phyloP scores from a whole-genome alignment of 2,329 filamentous ascomycete genomes.

The Boeremia lycopersici region DNA sequence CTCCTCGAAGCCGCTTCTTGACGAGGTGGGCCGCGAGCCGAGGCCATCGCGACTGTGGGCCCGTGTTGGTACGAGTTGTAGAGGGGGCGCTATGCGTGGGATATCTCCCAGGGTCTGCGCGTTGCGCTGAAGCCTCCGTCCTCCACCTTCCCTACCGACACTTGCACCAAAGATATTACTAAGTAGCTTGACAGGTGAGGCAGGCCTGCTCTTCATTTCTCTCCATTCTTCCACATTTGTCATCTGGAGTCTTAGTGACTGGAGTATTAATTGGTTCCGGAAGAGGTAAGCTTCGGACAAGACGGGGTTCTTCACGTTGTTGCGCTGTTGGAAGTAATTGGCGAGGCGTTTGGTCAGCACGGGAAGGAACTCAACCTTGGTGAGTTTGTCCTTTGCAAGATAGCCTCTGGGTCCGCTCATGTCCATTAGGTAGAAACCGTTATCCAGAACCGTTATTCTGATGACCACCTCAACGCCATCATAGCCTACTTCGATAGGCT shows the following conservation, averaged over 20 bases:
- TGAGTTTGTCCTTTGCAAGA: constrained; percentile 75
- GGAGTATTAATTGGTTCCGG: constrained; percentile 78
- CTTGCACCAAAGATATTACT: constrained; percentile 77
- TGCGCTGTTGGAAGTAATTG: constrained; percentile 73
- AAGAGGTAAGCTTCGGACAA: constrained; percentile 73
- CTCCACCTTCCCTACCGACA: constrained; percentile 51
- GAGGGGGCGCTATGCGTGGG: constrained; percentile 42
- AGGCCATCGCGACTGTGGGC: constrained; percentile 46
- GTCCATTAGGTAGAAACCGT: constrained; percentile 63
- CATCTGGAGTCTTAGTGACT: constrained; percentile 68
- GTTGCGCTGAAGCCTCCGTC: constrained; percentile 43
- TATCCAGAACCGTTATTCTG: constrained; percentile 62
- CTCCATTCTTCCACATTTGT: constrained; percentile 62
- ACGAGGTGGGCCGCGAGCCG: constrained; percentile 40
- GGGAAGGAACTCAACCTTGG: constrained; percentile 73
- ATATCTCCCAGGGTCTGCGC: constrained; percentile 44
- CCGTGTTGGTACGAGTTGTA: constrained; percentile 44
- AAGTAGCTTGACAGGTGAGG: constrained; percentile 89
- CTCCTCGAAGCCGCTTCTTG: constrained; percentile 42
- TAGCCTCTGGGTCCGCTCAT: constrained; percentile 71
- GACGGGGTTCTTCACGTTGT: constrained; percentile 68
- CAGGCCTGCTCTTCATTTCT: constrained; percentile 68
- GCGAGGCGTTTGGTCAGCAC: constrained; percentile 76
- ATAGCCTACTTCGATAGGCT: constrained; percentile 52
- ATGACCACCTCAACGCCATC: constrained; percentile 72